A percentile compares a stretch with the other conserved stretches of the same genome.
Evolutionary conservation across 1,139 yeast species (phyloP).

Genomic region (Wickerhamomyces sp.): DNA sequence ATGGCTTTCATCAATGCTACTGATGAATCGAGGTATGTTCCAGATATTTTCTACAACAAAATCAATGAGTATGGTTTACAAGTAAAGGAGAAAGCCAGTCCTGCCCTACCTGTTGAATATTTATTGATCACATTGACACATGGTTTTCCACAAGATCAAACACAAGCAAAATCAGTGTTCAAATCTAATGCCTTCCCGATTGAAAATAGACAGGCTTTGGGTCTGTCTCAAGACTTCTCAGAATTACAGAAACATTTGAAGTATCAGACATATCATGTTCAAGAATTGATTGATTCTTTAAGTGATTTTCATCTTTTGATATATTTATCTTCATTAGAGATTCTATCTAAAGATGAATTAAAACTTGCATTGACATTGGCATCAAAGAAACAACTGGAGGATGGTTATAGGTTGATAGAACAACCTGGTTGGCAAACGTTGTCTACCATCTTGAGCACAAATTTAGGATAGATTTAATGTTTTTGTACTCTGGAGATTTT

Average conservation of each 20-base stretch:
- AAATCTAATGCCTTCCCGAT: conserved; percentile 50
- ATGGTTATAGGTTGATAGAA: conserved; percentile 52
- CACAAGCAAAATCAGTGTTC: conserved; percentile 41
- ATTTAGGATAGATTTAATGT: no score
- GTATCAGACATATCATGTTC: conserved; percentile 29
- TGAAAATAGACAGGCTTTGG: conserved; percentile 73
- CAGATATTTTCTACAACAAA: conserved; percentile 84
- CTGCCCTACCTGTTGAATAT: conserved; percentile 94
- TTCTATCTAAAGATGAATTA: conserved; percentile 49
- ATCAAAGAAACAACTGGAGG: conserved; percentile 33
- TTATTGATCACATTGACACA: conserved; percentile 84
- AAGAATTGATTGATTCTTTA: conserved; percentile 36
- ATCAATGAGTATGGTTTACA: conserved; percentile 85
- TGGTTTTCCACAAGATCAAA: conserved; percentile 70
- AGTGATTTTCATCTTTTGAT: conserved; percentile 72
- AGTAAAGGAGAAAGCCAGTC: conserved; percentile 86
- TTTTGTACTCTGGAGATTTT: no score
- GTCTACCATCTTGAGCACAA: conserved; percentile 52
- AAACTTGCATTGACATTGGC: conserved; percentile 38
- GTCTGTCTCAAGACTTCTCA: conserved; percentile 65
- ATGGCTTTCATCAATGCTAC: conserved; percentile 77
- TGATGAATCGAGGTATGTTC: conserved; percentile 73
- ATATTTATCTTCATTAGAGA: conserved; percentile 49
- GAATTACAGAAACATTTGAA: conserved; percentile 44
- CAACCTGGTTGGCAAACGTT: conserved; percentile 76